Evolutionary conservation across 495 filamentous ascomycete species (phyloP).

Genomic region (Aspergillus ostianus): DNA sequence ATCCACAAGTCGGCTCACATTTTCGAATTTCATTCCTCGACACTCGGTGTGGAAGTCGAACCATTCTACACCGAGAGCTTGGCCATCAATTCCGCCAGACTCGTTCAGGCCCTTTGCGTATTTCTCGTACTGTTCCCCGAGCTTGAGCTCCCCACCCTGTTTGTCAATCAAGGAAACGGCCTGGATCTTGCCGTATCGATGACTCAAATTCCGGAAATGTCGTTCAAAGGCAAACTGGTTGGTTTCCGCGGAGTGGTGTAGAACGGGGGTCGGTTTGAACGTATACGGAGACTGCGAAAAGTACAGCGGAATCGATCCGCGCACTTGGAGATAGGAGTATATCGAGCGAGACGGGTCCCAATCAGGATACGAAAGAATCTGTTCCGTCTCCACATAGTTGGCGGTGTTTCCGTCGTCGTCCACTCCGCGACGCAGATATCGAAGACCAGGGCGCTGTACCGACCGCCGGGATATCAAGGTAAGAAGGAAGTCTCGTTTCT

Average conservation of each 20-base stretch:
- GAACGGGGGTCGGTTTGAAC: slow-evolving; percentile 79
- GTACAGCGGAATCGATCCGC: slow-evolving; percentile 87
- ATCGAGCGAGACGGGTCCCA: slow-evolving; percentile 62
- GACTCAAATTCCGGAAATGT: slow-evolving; percentile 68
- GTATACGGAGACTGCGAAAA: slow-evolving; percentile 92
- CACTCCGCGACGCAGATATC: slow-evolving; percentile 88
- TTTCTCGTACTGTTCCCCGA: slow-evolving; percentile 75
- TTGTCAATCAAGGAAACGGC: slow-evolving; percentile 86
- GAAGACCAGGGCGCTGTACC: slow-evolving; percentile 76
- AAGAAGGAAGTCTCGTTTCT: slow-evolving; percentile 59
- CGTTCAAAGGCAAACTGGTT: slow-evolving; percentile 75
- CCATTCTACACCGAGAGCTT: slow-evolving; percentile 76
- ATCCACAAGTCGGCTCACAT: slow-evolving; percentile 75
- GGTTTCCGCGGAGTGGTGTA: slow-evolving; percentile 71
- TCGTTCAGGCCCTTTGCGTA: slow-evolving; percentile 61
- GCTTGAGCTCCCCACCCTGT: slow-evolving; percentile 69
- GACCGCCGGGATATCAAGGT: slow-evolving; percentile 87
- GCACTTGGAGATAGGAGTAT: slow-evolving; percentile 80
- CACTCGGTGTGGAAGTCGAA: slow-evolving; percentile 93
- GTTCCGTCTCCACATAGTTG: slow-evolving; percentile 93
- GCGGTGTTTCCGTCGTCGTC: slow-evolving; percentile 85
- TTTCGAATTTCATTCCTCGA: slow-evolving; percentile 96
- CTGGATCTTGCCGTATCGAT: slow-evolving; percentile 72
- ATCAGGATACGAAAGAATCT: slow-evolving; percentile 69
- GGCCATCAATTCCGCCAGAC: slow-evolving; percentile 51